Evolutionary conservation across 306 rosid species (phyloP).

Genomic region (Prunus mongolica): DNA sequence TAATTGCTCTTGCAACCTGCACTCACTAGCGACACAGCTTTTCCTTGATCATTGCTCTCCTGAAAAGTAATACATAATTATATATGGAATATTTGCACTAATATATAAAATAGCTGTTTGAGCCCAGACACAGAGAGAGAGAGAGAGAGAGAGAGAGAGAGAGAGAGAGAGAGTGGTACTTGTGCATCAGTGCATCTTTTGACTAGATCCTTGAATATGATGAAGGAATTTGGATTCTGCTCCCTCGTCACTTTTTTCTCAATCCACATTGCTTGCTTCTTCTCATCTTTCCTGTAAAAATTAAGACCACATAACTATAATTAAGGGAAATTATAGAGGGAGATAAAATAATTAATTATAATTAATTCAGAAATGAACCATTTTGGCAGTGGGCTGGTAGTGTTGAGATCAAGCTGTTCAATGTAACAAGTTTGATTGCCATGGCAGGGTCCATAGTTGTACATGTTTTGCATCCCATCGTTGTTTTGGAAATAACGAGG

Average conservation of each 20-base stretch:
- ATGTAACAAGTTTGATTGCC: conserved; percentile 13
- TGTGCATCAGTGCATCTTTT: conserved; percentile 29
- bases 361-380: conserved; percentile 15
- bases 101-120: too few relatives aligned
- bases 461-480: not conserved
- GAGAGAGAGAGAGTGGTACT: conserved; percentile 34
- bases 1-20: conserved; percentile 21
- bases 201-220: conserved; percentile 53
- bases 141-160: conserved; percentile 5
- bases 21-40: conserved; percentile 15
- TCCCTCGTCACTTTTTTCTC: conserved; percentile 12
- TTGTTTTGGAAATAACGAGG: conserved; percentile 17
- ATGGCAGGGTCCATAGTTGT: not conserved
- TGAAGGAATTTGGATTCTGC: conserved; percentile 42
- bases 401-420: conserved; percentile 16
- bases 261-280: not conserved
- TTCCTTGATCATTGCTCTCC: conserved; percentile 28
- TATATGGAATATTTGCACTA: not conserved
- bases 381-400: not conserved
- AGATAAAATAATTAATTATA: not conserved
- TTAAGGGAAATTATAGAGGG: not conserved
- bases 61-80: conserved; percentile 8
- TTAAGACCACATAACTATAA: not conserved
- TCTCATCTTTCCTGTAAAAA: conserved; percentile 43
- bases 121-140: too few relatives aligned